phyloP scores from a whole-genome alignment of 768 basidiomycete genomes.

The Collybiopsis luxurians region DNA sequence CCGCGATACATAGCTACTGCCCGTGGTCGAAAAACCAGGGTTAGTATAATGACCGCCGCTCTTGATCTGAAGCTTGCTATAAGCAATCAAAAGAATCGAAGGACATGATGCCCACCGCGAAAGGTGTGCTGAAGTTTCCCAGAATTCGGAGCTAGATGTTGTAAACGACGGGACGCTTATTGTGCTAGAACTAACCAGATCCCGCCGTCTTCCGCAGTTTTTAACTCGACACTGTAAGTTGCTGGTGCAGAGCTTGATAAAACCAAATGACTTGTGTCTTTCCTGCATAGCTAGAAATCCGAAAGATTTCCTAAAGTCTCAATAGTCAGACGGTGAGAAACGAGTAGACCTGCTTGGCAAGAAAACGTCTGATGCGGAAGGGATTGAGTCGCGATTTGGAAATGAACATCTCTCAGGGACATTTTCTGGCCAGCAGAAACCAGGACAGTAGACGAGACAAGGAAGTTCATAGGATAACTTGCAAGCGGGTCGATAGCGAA shows the following conservation, averaged over 20 bases:
- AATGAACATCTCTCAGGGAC: slow-evolving; percentile 24
- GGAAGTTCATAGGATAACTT: no score
- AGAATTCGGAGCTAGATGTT: background rate
- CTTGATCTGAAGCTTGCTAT: no score
- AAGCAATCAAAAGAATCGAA: no score
- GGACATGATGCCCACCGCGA: no score
- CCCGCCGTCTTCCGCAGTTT: slow-evolving; percentile 47
- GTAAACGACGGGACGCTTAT: background rate
- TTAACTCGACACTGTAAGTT: slow-evolving; percentile 58
- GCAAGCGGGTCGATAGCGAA: no score
- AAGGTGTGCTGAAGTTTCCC: background rate
- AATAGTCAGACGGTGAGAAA: background rate
- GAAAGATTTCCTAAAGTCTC: no score
- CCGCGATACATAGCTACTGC: no score
- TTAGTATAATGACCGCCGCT: no score
- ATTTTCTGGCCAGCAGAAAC: background rate
- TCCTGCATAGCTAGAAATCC: slow-evolving; percentile 30
- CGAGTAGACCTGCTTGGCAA: slow-evolving; percentile 29
- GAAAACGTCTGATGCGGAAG: slow-evolving; percentile 43
- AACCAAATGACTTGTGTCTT: slow-evolving; percentile 51
- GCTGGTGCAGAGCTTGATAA: slow-evolving; percentile 43
- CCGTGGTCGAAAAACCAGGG: no score
- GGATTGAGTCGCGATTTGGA: slow-evolving; percentile 35
- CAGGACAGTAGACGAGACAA: background rate
- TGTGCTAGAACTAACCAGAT: background rate